Base-by-base conservation (phyloP, 768 basidiomycete genomes). In the Hortiboletus flavorubellus region DNA sequence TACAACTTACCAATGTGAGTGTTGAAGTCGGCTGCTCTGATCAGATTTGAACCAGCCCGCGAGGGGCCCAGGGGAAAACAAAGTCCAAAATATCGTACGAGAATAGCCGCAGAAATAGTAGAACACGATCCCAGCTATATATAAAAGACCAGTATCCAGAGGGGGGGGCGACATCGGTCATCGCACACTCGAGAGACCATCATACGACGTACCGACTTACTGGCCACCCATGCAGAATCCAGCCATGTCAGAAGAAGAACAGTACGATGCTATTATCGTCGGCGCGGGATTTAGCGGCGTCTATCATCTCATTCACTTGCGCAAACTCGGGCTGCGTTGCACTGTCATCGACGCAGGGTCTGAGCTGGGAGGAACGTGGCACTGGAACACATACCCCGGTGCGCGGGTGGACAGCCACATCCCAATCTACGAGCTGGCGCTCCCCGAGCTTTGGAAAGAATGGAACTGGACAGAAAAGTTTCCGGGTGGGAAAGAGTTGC, bases 301-400 rank as follows among this genome's bases (percentile, higher is more conserved):
- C 10, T 49, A 59, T 26, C 52, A 59, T 1, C 52, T 59, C 26
- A 59, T 60, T 34, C 53, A 54, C 12, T 30, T 59, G 21, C 48
- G 58, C 34, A 37, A 29, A 14, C 59, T 60, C 11, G 49, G 59
- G 8, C 45, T 59, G 42, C 48, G 31, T 5, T 54, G 59, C 51
- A 53, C 35, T 5, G 2, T 54, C 9, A 10, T 59, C 7, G 56
- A 59, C 18, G 10, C 47, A 2, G 59, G 42, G 14, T 59, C 58
- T 8, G 57, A 49, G 12, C 23, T 59, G 3, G 58, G 59, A 5
- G 57, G 59, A 8, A 30, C 34, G 1, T 59, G 59, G 59, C 18
- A 59, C 16, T 59, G 59, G 57, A 59, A 59, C 40, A 53, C 39
- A 38, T 59, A 59, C 44, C 57, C 59, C 15, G 57, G 59, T 18